These are phyloP conservation scores for Brettanomyces naardenensis DNA, from an alignment of 805 yeast genomes.

Conservation along the genomic window DNA sequence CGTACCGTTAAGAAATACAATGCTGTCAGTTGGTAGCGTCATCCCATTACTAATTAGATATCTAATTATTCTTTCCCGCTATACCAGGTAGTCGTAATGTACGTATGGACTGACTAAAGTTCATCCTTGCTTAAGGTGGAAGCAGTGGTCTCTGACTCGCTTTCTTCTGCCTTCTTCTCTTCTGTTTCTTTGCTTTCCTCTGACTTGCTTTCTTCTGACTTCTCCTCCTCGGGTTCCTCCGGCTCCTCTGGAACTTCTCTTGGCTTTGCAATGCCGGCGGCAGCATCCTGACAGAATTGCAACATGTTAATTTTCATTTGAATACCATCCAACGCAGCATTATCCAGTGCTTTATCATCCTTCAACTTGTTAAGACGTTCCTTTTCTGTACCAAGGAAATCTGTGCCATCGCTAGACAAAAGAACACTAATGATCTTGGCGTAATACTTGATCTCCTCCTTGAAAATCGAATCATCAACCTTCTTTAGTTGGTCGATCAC, in stretches of 20 bases:
- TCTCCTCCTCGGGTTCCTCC: background rate
- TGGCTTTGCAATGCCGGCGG: constrained; percentile 4
- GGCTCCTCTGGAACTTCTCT: background rate
- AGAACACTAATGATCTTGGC: constrained; percentile 35
- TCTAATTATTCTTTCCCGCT: too few species aligned
- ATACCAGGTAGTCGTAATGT: too few species aligned
- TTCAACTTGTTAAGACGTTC: constrained; percentile 38
- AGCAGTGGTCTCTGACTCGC: background rate
- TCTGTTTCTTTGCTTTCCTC: too few species aligned
- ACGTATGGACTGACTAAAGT: too few species aligned
- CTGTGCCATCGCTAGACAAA: constrained; percentile 34
- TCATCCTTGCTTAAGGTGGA: too few species aligned
- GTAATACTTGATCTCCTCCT: constrained; percentile 36
- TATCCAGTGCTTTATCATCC: constrained; percentile 28
- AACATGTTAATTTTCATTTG: constrained; percentile 40
- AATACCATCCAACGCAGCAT: constrained; percentile 42
- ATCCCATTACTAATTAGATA: too few species aligned
- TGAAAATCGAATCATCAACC: constrained; percentile 17
- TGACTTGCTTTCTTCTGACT: too few species aligned
- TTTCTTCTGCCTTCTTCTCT: too few species aligned
- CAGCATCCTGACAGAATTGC: constrained; percentile 5
- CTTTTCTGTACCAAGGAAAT: constrained; percentile 37
- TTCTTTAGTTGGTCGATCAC: constrained; percentile 30
- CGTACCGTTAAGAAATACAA: constrained; percentile 50
- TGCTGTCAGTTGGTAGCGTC: constrained; percentile 45